Base-by-base conservation (phyloP, 1,284 basidiomycete species). In the Retiboletus flavoniger region DNA sequence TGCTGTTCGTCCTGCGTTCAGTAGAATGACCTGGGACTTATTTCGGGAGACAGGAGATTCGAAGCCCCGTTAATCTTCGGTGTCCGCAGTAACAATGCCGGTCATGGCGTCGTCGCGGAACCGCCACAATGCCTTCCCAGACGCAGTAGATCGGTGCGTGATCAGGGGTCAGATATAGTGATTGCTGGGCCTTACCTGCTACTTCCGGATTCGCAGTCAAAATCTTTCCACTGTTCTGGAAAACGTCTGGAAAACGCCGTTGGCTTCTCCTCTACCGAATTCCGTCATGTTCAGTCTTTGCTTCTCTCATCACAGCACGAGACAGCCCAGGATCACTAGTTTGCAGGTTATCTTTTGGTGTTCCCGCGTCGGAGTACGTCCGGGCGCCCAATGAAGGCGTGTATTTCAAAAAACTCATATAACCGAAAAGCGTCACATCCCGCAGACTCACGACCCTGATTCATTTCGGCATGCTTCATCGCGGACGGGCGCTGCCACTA, bases 151-250 rank as follows among this genome's bases (percentile, higher is more conserved):
- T 69, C 56, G 59, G 63, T 54, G 56, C 52, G 36, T 62, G 65
- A 66, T 63, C 59, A 60, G 52, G 62, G 52, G 55, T 55, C 55
- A 32, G 50, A 64, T 68, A 68, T 57, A 61, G 67, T 46, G 62
- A 55, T 63, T 51, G 48, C 53, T 56, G 62, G 56, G 41, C 59
- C 63, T 53, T 63, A 54, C 67, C 39, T 60, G 62, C 63, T 64
- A 54, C 65, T 65, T 67, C 62, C 52, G 62, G 67, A 65, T 68
- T 65, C 64, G 55, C 66, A 63, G 49, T 58, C 58, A 57, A 67
- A 55, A 59, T 49, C 31, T 40, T 39, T 62, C 58, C 61, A 28
- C 51, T 46, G 21, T 55, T 53, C 51, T 63, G 63, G 67, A 53
- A 46, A 63, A 66, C 60, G 48, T 53, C 51, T 63, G 63, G 67